phyloP scores from a whole-genome alignment of 208 protist species.

The Lotmaria passim region DNA sequence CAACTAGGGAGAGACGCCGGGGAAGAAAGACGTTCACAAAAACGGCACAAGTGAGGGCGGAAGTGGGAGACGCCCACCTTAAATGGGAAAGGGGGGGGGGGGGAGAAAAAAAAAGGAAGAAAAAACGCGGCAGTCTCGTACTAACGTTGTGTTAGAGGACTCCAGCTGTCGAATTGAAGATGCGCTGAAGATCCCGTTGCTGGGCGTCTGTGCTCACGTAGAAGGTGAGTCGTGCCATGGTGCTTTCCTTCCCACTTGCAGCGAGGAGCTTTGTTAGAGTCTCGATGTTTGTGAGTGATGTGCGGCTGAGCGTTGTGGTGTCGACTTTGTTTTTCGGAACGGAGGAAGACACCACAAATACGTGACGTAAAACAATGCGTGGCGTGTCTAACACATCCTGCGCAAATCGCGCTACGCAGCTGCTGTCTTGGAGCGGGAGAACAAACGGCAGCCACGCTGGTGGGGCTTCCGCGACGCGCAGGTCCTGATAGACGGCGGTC shows the following conservation, averaged over 20 bases:
- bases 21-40: no score
- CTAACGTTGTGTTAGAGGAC: no score
- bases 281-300: background rate
- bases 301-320: background rate
- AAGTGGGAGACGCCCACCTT: no score
- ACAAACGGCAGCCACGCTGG: background rate
- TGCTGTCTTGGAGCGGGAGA: slow-evolving; percentile 15
- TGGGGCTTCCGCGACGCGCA: background rate
- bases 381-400: background rate
- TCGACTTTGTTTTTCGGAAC: background rate
- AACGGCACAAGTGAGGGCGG: no score
- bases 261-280: background rate
- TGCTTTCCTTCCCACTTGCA: background rate
- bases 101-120: no score
- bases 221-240: background rate
- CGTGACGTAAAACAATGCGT: slow-evolving; percentile 2
- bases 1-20: no score
- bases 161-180: no score
- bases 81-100: no score
- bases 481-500: background rate
- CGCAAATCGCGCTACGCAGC: background rate
- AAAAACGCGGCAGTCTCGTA: no score
- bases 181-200: background rate
- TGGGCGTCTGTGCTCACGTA: slow-evolving; percentile 17
- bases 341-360: slow-evolving; percentile 9